Percentiles rank a stretch among this genome's conserved stretches.
phyloP scores from a whole-genome alignment of 1,284 basidiomycete species.

The Inonotus obliquus region DNA sequence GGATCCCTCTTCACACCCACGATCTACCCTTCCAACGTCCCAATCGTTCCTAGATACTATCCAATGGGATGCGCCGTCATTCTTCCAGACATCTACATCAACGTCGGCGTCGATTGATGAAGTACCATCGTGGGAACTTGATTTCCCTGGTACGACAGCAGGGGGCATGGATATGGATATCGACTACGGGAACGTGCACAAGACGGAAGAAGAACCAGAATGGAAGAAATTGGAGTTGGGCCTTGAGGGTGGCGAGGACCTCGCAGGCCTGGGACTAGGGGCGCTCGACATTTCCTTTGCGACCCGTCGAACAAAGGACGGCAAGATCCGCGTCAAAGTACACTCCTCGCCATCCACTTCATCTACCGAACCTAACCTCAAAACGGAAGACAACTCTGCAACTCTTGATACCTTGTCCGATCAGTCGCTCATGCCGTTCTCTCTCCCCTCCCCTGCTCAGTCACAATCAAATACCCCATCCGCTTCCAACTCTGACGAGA shows the following conservation, averaged over 20 bases:
- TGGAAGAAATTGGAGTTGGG: conserved; percentile 50
- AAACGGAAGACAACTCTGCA: not conserved
- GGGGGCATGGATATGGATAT: conserved; percentile 49
- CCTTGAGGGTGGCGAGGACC: conserved; percentile 27
- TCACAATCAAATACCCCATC: not conserved
- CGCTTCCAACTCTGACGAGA: not conserved
- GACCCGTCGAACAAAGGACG: conserved; percentile 53
- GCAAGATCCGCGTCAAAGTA: conserved; percentile 69
- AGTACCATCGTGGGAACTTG: conserved; percentile 37
- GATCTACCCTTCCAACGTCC: conserved; percentile 40
- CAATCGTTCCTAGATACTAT: conserved; percentile 34
- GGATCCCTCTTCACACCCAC: conserved; percentile 44
- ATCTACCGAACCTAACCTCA: conserved; percentile 4
- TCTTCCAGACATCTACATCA: conserved; percentile 34
- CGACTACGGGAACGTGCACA: conserved; percentile 24
- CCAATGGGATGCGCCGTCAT: conserved; percentile 20
- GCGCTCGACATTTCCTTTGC: conserved; percentile 71
- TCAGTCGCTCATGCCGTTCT: not conserved
- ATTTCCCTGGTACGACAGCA: conserved; percentile 41
- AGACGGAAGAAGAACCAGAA: not conserved
- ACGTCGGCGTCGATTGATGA: conserved; percentile 20
- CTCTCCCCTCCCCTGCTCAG: not conserved
- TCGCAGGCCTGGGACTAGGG: conserved; percentile 46
- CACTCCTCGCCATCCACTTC: conserved; percentile 45
- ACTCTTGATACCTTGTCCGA: not conserved